Evolutionary conservation across 2,329 filamentous ascomycete species (phyloP).

Genomic region (Sporothrix curviconia): DNA sequence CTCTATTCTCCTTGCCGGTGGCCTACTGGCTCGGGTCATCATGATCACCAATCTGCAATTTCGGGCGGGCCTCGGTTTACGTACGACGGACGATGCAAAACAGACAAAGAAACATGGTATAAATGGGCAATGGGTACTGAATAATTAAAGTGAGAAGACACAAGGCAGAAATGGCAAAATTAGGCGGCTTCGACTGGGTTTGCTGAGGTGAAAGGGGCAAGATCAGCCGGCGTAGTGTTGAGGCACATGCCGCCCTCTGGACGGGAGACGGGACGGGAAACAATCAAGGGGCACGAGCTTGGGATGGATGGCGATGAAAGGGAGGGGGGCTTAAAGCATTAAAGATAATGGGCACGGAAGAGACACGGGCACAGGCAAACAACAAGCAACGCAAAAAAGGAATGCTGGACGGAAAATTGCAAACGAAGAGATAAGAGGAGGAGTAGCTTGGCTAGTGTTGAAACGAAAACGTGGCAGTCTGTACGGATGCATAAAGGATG

Average conservation of each 20-base stretch:
- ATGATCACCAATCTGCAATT: conserved; percentile 8
- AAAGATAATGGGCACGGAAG: too few species aligned
- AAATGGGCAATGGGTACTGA: too few species aligned
- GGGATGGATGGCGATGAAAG: background rate
- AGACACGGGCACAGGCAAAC: too few species aligned
- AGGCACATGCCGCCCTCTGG: background rate
- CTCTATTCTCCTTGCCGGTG: background rate
- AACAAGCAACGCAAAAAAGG: too few species aligned
- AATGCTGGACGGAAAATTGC: background rate
- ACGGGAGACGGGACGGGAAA: background rate
- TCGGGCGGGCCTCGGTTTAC: background rate
- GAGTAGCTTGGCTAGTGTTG: background rate
- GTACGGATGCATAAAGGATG: background rate
- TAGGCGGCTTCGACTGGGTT: background rate
- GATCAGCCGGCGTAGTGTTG: conserved; percentile 4
- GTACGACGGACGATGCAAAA: background rate
- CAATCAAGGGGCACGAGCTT: background rate
- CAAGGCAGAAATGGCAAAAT: conserved; percentile 1
- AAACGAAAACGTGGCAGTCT: background rate
- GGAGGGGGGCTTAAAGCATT: too few species aligned
- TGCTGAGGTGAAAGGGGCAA: background rate
- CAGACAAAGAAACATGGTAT: too few species aligned
- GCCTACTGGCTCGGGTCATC: conserved; percentile 4
- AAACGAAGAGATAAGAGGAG: background rate
- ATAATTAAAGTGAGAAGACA: background rate